Percentiles rank a stretch among this genome's conserved stretches.
These are phyloP conservation scores for Iris pallida DNA, from an alignment of 116 monocot genomes.

Conservation along the genomic window DNA sequence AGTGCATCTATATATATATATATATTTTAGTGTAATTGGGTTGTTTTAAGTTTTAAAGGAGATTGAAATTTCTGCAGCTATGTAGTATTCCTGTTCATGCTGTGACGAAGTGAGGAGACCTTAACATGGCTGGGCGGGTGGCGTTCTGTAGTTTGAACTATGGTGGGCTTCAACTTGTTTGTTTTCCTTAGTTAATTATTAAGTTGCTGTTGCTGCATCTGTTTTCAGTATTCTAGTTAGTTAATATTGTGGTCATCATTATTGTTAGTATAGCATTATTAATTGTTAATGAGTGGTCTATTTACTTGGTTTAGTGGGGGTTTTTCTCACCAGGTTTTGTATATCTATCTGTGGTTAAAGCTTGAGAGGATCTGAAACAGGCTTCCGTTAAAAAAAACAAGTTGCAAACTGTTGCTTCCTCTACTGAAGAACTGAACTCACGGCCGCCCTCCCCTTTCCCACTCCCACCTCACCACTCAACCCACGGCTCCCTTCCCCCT, in stretches of 20 bases:
- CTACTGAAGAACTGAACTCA: too few species aligned
- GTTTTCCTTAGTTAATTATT: too few species aligned
- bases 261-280: not conserved
- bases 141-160: slow-evolving; percentile 10
- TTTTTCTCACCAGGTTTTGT: not conserved
- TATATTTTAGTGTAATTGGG: too few species aligned
- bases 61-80: not conserved
- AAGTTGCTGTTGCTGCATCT: not conserved
- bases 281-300: not conserved
- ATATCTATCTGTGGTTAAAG: not conserved
- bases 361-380: not conserved
- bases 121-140: slow-evolving; percentile 11
- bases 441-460: too few species aligned
- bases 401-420: not conserved
- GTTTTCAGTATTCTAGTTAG: not conserved
- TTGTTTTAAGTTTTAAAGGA: too few species aligned
- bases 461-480: too few species aligned
- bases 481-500: not conserved
- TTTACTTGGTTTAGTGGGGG: not conserved
- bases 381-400: not conserved
- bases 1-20: too few species aligned
- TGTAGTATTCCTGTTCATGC: slow-evolving; percentile 3
- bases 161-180: not conserved
- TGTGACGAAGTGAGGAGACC: slow-evolving; percentile 7
- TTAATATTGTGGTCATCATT: not conserved